These are phyloP conservation scores for Geosmithia flava DNA, from an alignment of 2,329 filamentous ascomycete species.

Conservation along the genomic window DNA sequence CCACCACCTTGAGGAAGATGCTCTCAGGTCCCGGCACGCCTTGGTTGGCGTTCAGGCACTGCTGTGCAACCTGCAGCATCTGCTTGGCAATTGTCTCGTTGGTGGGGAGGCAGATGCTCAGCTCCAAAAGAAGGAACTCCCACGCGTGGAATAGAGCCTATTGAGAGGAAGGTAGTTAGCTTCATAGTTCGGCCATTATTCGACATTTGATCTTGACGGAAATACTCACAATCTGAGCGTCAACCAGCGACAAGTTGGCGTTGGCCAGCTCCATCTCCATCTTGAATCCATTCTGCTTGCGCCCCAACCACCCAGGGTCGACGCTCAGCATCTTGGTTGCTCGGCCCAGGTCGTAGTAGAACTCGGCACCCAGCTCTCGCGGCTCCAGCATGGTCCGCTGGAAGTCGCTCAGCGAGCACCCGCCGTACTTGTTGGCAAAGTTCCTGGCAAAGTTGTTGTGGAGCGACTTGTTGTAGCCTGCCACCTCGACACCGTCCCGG, in stretches of 20 bases:
- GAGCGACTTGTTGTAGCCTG: constrained; percentile 75
- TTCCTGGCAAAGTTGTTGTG: constrained; percentile 80
- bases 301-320: constrained; percentile 66
- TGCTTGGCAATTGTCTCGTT: constrained; percentile 48
- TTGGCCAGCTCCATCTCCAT: constrained; percentile 81
- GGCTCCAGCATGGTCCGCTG: constrained; percentile 60
- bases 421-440: constrained; percentile 64
- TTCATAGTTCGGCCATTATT: not conserved
- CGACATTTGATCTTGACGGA: not conserved
- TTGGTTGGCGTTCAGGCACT: constrained; percentile 70
- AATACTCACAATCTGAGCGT: constrained; percentile 67
- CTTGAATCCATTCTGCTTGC: constrained; percentile 59
- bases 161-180: constrained; percentile 6
- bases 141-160: constrained; percentile 76
- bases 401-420: constrained; percentile 63
- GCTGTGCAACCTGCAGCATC: constrained; percentile 61
- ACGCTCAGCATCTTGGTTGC: constrained; percentile 66
- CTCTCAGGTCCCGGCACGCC: constrained; percentile 59
- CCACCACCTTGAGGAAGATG: constrained; percentile 69
- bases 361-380: constrained; percentile 57
- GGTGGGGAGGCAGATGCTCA: constrained; percentile 52
- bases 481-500: constrained; percentile 64
- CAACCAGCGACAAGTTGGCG: constrained; percentile 79
- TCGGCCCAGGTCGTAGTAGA: constrained; percentile 72
- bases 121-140: constrained; percentile 76